Percentiles rank a stretch among this genome's conserved stretches.
Conservation (phyloP, 495 filamentous ascomycete genomes). For the Xylaria sp. region DNA sequence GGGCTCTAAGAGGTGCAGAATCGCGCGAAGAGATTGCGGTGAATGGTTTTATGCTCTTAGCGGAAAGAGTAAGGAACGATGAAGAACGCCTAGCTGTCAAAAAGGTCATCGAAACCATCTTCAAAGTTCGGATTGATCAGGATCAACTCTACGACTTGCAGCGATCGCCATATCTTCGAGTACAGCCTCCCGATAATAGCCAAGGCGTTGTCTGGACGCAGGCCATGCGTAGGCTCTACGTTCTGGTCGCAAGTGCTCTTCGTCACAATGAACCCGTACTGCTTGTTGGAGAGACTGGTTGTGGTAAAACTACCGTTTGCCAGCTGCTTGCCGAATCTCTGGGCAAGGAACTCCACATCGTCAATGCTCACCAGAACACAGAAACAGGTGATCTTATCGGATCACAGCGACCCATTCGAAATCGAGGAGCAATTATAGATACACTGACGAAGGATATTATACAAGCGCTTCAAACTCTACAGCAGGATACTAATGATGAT, state of each 20-base stretch:
- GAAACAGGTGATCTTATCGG: slow-evolving; percentile 98
- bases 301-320: slow-evolving; percentile 95
- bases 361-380: slow-evolving; percentile 97
- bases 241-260: slow-evolving; percentile 83
- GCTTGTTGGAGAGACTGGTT: slow-evolving; percentile 94
- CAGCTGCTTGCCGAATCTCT: slow-evolving; percentile 87
- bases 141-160: slow-evolving; percentile 70
- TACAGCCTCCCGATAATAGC: slow-evolving; percentile 45
- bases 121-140: slow-evolving; percentile 84
- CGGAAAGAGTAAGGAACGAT: slow-evolving; percentile 89
- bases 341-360: slow-evolving; percentile 76
- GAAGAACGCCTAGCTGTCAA: slow-evolving; percentile 87
- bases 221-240: slow-evolving; percentile 89
- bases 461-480: slow-evolving; percentile 49
- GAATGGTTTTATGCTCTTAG: slow-evolving; percentile 95
- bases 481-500: slow-evolving; percentile 34
- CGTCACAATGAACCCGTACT: slow-evolving; percentile 93
- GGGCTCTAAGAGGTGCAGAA: slow-evolving; percentile 88
- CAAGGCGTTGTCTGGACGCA: slow-evolving; percentile 88
- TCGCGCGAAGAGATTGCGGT: slow-evolving; percentile 86
- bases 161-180: slow-evolving; percentile 58
- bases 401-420: slow-evolving; percentile 89
- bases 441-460: slow-evolving; percentile 69
- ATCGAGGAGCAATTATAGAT: slow-evolving; percentile 72
- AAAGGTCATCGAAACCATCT: slow-evolving; percentile 86